Base-by-base conservation (phyloP, 2,329 filamentous ascomycete genomes). In the Xylariaceae sp. region DNA sequence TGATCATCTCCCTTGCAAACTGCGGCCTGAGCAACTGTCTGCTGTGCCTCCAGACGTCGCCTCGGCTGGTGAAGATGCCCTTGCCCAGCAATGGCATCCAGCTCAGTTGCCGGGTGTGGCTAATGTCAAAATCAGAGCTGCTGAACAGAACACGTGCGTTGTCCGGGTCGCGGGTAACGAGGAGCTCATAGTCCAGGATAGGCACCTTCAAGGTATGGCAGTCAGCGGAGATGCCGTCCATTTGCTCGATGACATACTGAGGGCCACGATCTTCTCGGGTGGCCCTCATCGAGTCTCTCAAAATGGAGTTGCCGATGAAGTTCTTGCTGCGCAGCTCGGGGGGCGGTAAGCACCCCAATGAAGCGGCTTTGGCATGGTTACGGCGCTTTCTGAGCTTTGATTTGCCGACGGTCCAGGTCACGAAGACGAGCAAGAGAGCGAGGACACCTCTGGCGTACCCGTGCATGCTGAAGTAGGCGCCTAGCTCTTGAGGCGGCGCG, bases 11-110 rank as follows among this genome's bases (percentile, higher is more conserved):
- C 15, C 62, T 55, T 1, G 58, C 56, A 47, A 71, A 71, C 30
- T 67, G 62, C 0, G 68, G 68, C 1, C 67, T 59, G 24, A 71
- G 53, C 4, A 69, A 52, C 4, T 63, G 59, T 1, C 67, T 53
- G 3, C 64, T 67, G 29, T 62, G 57, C 41, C 59, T 57, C 66
- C 63, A 67, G 19, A 54, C 52, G 24, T 63, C 54, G 39, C 64
- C 63, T 34, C 62, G 59, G 35, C 57, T 56, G 2, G 61, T 62
- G 45, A 66, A 66, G 41, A 67, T 64, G 19, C 71, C 61, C 3
- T 62, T 53, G n/a, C 73, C 74, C 3, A 78, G 59, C 2, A 78
- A 49, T 0, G 67, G 66, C 36, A 55, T 57, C 56, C 62, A 64
- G 34, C 56, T 60, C 16, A 53, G 56, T 22, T 56, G 52, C 3